Percentiles rank a stretch among this genome's conserved stretches.
Evolutionary conservation across 179 eudicot species (phyloP).

Genomic region (Corrigiola litoralis): DNA sequence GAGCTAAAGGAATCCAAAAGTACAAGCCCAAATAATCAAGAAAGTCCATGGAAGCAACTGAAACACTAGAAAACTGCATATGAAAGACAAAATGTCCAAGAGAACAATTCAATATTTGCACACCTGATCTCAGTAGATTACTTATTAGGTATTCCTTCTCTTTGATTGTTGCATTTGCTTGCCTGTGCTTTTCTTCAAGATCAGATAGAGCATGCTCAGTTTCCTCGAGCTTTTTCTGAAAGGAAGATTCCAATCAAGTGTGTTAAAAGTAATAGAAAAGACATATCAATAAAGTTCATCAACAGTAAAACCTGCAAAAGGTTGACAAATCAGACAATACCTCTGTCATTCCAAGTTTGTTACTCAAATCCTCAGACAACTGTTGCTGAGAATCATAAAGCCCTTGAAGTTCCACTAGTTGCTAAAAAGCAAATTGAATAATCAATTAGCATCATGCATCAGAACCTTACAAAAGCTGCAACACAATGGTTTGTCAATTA

Average conservation of each 20-base stretch:
- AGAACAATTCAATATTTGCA: slow-evolving; percentile 15
- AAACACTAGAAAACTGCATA: not conserved
- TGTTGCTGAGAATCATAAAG: slow-evolving; percentile 70
- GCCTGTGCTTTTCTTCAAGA: slow-evolving; percentile 85
- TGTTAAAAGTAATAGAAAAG: not conserved
- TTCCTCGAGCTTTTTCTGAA: slow-evolving; percentile 84
- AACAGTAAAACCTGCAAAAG: not conserved
- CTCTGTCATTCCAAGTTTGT: slow-evolving; percentile 80
- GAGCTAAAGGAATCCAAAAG: not conserved
- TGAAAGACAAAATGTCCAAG: not conserved
- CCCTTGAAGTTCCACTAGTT: slow-evolving; percentile 71
- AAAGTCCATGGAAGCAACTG: not conserved
- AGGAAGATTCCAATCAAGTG: not conserved
- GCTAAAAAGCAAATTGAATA: slow-evolving; percentile 33
- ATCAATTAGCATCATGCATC: slow-evolving; percentile 4
- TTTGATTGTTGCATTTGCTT: slow-evolving; percentile 84
- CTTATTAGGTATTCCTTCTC: slow-evolving; percentile 85
- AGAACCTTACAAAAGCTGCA: not conserved
- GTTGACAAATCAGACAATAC: slow-evolving; percentile 29
- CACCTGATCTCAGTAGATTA: slow-evolving; percentile 89
- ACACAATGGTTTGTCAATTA: not conserved
- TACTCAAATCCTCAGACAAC: slow-evolving; percentile 59
- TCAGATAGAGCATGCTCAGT: slow-evolving; percentile 73
- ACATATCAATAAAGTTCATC: not conserved
- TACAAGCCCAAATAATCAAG: not conserved